A percentile compares a stretch with the other conserved stretches of the same genome.
phyloP scores from a whole-genome alignment of 2,329 filamentous ascomycete species.

The Ophiostoma perfectum region DNA sequence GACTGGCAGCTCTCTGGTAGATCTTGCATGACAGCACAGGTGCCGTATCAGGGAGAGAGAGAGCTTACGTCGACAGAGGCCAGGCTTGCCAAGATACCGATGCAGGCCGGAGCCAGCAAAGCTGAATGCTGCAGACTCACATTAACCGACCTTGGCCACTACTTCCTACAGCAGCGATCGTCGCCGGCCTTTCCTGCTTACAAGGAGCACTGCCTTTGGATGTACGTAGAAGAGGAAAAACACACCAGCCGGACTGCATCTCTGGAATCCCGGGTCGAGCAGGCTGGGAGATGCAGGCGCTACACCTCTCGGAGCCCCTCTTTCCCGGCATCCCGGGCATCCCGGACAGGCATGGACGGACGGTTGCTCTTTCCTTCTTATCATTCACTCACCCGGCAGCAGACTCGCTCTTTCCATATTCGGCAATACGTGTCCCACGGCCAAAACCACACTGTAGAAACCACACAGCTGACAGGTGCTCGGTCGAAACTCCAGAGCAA shows the following conservation, averaged over 20 bases:
- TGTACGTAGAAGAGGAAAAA: not conserved
- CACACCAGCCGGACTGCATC: no score
- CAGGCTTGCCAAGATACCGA: not conserved
- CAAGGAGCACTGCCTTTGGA: not conserved
- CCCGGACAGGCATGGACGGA: not conserved
- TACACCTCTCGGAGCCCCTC: not conserved
- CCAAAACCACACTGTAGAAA: not conserved
- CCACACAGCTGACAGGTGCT: not conserved
- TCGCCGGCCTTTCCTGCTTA: not conserved
- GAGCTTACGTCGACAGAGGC: not conserved
- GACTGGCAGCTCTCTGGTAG: not conserved
- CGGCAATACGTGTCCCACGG: not conserved
- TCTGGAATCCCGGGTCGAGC: no score
- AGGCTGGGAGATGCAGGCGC: no score
- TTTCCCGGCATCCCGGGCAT: not conserved
- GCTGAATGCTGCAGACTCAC: not conserved
- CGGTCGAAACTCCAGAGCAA: not conserved
- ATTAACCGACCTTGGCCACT: not conserved
- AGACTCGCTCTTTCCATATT: not conserved
- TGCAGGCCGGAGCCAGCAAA: not conserved
- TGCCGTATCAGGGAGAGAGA: not conserved
- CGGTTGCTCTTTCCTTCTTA: not conserved
- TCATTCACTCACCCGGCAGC: not conserved
- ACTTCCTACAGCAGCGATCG: not conserved
- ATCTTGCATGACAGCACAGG: not conserved